Evolutionary conservation across 139 green algal genomes (phyloP).

Genomic region (Tetradesmus obliquus): DNA sequence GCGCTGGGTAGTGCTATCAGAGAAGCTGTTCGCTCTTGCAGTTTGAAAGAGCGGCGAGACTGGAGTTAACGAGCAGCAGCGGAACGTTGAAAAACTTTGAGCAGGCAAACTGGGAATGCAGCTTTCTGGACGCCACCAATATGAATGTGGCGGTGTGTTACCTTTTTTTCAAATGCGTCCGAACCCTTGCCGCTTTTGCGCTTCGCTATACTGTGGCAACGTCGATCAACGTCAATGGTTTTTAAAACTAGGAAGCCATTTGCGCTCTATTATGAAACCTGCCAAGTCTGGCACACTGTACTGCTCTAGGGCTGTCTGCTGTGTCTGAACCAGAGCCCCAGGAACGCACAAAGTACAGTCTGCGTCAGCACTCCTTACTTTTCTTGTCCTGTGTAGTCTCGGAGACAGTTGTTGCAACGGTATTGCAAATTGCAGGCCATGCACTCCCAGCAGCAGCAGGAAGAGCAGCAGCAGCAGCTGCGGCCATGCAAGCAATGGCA

Average conservation of each 20-base stretch:
- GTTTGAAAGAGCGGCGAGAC: too few relatives aligned
- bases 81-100: background rate
- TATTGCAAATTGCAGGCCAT: background rate
- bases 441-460: background rate
- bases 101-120: background rate
- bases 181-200: background rate
- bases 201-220: background rate
- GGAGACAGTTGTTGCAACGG: background rate
- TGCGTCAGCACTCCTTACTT: background rate
- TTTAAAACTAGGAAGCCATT: too few relatives aligned
- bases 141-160: background rate
- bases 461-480: background rate
- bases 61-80: background rate
- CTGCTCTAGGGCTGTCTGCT: too few relatives aligned
- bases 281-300: too few relatives aligned
- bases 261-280: too few relatives aligned
- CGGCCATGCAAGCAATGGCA: background rate
- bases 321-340: too few relatives aligned
- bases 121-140: background rate
- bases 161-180: background rate
- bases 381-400: background rate
- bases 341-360: background rate
- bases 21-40: background rate
- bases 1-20: background rate
- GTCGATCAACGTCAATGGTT: too few relatives aligned